Conservation (phyloP, 2,329 filamentous ascomycete species). For the Penicillium aurantiogriseum region DNA sequence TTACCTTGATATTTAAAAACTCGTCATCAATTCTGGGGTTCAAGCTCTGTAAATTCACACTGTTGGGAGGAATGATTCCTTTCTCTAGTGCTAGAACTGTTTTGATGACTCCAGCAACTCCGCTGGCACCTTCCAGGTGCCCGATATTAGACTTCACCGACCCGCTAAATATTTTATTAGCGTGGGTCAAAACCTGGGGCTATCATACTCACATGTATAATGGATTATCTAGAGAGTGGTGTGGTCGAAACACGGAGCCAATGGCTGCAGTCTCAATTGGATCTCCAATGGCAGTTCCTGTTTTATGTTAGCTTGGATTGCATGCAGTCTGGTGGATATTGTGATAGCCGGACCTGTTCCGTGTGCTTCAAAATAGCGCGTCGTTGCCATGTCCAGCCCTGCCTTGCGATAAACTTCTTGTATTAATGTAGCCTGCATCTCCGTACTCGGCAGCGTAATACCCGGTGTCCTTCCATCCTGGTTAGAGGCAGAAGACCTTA, state of each 20-base stretch:
- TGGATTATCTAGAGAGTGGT: not conserved
- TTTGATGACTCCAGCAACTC: slow-evolving; percentile 23
- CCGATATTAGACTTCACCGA: slow-evolving; percentile 25
- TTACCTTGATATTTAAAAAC: slow-evolving; percentile 5
- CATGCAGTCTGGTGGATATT: slow-evolving; percentile 14
- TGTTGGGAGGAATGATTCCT: slow-evolving; percentile 21
- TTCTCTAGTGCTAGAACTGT: slow-evolving; percentile 26
- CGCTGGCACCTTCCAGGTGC: slow-evolving; percentile 18
- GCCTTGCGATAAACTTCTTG: slow-evolving; percentile 21
- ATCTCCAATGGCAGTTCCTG: slow-evolving; percentile 2
- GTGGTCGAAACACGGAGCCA: not conserved
- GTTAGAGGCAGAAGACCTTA: slow-evolving; percentile 38
- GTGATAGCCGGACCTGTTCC: slow-evolving; percentile 41
- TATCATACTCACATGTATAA: not conserved
- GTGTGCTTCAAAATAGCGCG: slow-evolving; percentile 16
- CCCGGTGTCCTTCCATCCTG: slow-evolving; percentile 45
- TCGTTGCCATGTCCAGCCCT: slow-evolving; percentile 11
- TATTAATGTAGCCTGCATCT: slow-evolving; percentile 28
- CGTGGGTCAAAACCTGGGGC: not conserved
- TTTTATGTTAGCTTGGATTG: slow-evolving; percentile 13
- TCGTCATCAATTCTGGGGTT: slow-evolving; percentile 10
- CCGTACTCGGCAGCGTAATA: slow-evolving; percentile 40
- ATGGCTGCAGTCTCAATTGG: not conserved
- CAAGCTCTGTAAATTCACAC: slow-evolving; percentile 4
- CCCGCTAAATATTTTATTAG: slow-evolving; percentile 9